A percentile compares a stretch with the other conserved stretches of the same genome.
phyloP scores from a whole-genome alignment of 2,329 filamentous ascomycete genomes.

The Cordyceps fumosorosea region DNA sequence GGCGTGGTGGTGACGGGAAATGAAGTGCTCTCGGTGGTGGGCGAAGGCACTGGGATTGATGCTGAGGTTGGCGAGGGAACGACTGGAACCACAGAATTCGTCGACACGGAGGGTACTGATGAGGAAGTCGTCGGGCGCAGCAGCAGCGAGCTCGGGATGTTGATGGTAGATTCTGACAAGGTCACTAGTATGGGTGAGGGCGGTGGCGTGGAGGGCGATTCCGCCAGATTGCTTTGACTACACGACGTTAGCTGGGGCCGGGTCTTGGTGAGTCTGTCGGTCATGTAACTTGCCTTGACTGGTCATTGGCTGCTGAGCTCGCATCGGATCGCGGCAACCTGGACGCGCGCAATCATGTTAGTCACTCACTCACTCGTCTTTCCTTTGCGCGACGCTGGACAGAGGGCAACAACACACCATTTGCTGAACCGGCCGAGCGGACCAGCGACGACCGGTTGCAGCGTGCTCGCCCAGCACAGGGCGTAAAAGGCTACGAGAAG shows the following conservation, averaged over 20 bases:
- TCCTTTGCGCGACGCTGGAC: not conserved
- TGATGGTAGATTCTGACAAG: slow-evolving; percentile 16
- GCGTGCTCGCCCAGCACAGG: slow-evolving; percentile 23
- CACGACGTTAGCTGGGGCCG: not conserved
- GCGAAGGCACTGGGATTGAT: not conserved
- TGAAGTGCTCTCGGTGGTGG: not conserved
- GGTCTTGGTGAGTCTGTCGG: not conserved
- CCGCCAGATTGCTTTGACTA: not conserved
- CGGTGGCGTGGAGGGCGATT: not conserved
- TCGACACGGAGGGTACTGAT: not conserved
- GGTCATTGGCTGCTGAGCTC: not conserved
- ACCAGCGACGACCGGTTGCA: slow-evolving; percentile 27
- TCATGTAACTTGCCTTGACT: not conserved
- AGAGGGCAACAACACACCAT: slow-evolving; percentile 20
- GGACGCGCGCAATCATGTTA: not conserved
- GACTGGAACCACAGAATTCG: slow-evolving; percentile 18
- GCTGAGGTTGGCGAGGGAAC: not conserved
- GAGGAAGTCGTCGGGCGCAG: not conserved
- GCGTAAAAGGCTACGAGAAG: slow-evolving; percentile 17
- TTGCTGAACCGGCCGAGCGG: slow-evolving; percentile 28
- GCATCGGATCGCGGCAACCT: slow-evolving; percentile 1
- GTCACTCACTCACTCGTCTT: not conserved
- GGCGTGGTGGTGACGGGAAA: not conserved
- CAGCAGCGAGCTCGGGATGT: slow-evolving; percentile 16
- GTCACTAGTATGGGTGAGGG: slow-evolving; percentile 19